These are phyloP conservation scores for Colletotrichum lupini DNA, from an alignment of 2,329 filamentous ascomycete species.

Conservation along the genomic window DNA sequence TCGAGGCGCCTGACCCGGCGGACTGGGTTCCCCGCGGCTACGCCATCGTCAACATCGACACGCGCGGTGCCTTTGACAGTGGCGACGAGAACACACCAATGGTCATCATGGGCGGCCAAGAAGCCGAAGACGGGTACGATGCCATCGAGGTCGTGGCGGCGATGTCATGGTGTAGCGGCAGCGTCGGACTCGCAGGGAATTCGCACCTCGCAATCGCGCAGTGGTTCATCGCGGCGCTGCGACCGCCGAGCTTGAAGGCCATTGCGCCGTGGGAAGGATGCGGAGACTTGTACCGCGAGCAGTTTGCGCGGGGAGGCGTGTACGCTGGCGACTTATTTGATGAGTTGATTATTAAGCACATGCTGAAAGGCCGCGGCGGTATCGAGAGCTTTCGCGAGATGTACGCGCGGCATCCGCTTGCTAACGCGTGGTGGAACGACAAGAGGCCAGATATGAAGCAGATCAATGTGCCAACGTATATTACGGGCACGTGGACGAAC, in stretches of 20 bases:
- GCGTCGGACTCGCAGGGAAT: slow-evolving; percentile 42
- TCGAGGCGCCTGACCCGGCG: slow-evolving; percentile 44
- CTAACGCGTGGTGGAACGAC: slow-evolving; percentile 40
- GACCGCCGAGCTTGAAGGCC: slow-evolving; percentile 34
- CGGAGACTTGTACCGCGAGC: slow-evolving; percentile 40
- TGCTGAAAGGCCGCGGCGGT: slow-evolving; percentile 38
- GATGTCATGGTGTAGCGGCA: slow-evolving; percentile 42
- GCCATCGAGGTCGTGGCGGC: slow-evolving; percentile 39
- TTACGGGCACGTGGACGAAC: slow-evolving; percentile 31
- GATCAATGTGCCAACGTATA: slow-evolving; percentile 40
- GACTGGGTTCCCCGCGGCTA: slow-evolving; percentile 44
- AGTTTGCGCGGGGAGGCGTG: slow-evolving; percentile 40
- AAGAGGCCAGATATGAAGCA: slow-evolving; percentile 38
- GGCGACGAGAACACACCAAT: slow-evolving; percentile 39
- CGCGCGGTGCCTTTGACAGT: slow-evolving; percentile 41
- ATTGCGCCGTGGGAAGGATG: slow-evolving; percentile 55
- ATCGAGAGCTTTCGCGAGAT: slow-evolving; percentile 39
- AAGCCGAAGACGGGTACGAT: slow-evolving; percentile 41
- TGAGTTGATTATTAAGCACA: slow-evolving; percentile 32
- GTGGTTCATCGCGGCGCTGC: slow-evolving; percentile 39
- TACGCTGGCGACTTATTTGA: slow-evolving; percentile 37
- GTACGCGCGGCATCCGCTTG: slow-evolving; percentile 37
- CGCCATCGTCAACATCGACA: slow-evolving; percentile 43
- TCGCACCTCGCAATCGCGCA: slow-evolving; percentile 42
- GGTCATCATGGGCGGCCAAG: slow-evolving; percentile 38